Conservation (phyloP, 176 grass and related monocot species). For the Avena eriantha region DNA sequence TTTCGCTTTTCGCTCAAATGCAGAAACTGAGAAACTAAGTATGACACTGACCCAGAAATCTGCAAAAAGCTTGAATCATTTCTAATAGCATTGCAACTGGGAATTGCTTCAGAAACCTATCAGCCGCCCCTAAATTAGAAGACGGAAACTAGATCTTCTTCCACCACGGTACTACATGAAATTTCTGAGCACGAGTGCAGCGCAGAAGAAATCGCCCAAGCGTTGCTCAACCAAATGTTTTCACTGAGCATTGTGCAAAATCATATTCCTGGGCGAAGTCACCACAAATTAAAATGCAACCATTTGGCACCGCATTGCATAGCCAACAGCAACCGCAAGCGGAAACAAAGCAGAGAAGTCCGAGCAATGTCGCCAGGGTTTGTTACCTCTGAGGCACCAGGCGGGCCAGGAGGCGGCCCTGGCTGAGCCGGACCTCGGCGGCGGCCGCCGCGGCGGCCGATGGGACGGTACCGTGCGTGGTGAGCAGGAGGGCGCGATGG, state of each 20-base stretch:
- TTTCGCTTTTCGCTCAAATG: constrained; percentile 34
- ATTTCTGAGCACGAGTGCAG: not conserved
- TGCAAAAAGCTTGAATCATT: not conserved
- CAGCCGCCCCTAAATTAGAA: constrained; percentile 1
- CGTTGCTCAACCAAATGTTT: constrained; percentile 4
- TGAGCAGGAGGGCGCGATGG: constrained; percentile 82
- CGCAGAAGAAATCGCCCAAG: constrained; percentile 30
- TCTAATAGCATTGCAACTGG: constrained; percentile 20
- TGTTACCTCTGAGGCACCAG: constrained; percentile 81
- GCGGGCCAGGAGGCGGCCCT: constrained; percentile 60
- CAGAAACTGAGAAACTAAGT: not conserved
- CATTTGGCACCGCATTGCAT: not conserved
- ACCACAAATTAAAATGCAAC: constrained; percentile 29
- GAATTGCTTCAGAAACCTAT: constrained; percentile 4
- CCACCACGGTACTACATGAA: not conserved
- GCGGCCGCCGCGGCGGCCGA: constrained; percentile 56
- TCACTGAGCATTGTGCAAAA: not conserved
- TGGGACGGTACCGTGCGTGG: constrained; percentile 81
- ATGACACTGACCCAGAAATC: constrained; percentile 5
- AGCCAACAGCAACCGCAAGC: constrained; percentile 8
- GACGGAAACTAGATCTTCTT: constrained; percentile 36
- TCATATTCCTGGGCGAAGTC: not conserved
- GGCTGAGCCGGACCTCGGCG: constrained; percentile 72
- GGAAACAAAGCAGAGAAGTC: not conserved
- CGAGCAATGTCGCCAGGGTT: not conserved